Evolutionary conservation across 345 rosid species (phyloP).

Genomic region (Bruguiera gymnorhiza): DNA sequence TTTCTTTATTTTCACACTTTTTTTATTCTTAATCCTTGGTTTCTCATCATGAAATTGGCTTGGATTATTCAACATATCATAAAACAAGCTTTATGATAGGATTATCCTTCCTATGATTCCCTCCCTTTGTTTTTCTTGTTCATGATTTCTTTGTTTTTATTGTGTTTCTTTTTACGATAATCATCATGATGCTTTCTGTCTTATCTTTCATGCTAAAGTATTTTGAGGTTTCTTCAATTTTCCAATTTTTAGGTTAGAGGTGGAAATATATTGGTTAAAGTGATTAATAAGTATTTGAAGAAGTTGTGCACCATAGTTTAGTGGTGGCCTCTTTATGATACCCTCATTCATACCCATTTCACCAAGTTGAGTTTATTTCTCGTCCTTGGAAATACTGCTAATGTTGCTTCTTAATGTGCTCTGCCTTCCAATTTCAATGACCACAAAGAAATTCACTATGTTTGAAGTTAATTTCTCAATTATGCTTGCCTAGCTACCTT

Average conservation of each 20-base stretch:
- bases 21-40: too few species aligned
- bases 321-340: conserved; percentile 91
- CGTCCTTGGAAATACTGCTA: not conserved
- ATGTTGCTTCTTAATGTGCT: not conserved
- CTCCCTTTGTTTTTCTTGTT: conserved; percentile 1
- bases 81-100: conserved; percentile 76
- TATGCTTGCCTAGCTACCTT: too few species aligned
- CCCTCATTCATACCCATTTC: conserved; percentile 78
- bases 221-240: too few species aligned
- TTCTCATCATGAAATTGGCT: conserved; percentile 40
- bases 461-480: too few species aligned
- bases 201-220: too few species aligned
- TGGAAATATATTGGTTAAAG: conserved; percentile 73
- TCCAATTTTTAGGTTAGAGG: conserved; percentile 62
- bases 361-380: conserved; percentile 44
- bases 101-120: conserved; percentile 19
- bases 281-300: conserved; percentile 74
- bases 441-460: too few species aligned
- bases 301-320: conserved; percentile 65
- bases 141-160: conserved; percentile 2
- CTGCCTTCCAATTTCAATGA: not conserved
- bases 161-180: not conserved
- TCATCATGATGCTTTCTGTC: too few species aligned
- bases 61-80: conserved; percentile 65
- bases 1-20: too few species aligned